phyloP scores from a whole-genome alignment of 73 alveolate species.

The Halteria grandinella region DNA sequence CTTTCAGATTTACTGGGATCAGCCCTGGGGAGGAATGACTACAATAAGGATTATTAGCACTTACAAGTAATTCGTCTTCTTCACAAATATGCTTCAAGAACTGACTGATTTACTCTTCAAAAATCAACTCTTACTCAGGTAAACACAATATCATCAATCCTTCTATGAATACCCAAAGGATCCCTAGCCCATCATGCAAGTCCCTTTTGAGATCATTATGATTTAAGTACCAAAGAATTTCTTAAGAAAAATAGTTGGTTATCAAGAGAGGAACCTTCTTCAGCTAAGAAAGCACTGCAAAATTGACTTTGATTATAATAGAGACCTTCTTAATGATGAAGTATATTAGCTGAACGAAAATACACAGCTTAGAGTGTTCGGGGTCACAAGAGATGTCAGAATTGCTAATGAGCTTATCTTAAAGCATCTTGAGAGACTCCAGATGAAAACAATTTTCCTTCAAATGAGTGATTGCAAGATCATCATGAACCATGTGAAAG shows the following conservation, averaged over 20 bases:
- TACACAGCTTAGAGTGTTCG: slow-evolving; percentile 24
- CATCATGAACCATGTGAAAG: slow-evolving; percentile 41
- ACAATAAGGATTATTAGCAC: slow-evolving; percentile 19
- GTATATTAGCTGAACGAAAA: slow-evolving; percentile 31
- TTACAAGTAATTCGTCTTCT: background rate
- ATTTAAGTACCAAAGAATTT: slow-evolving; percentile 28
- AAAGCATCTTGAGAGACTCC: slow-evolving; percentile 14
- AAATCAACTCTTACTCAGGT: background rate
- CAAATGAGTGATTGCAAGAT: slow-evolving; percentile 51
- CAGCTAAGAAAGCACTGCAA: background rate
- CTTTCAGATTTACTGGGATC: slow-evolving; percentile 25
- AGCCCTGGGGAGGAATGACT: slow-evolving; percentile 47
- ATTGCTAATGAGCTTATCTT: slow-evolving; percentile 16
- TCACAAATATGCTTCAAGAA: slow-evolving; percentile 19
- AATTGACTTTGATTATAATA: slow-evolving; percentile 29
- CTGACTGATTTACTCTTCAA: slow-evolving; percentile 13
- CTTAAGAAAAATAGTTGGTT: slow-evolving; percentile 34
- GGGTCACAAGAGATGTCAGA: slow-evolving; percentile 7
- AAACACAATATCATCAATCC: background rate
- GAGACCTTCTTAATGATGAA: slow-evolving; percentile 46
- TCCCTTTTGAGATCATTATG: slow-evolving; percentile 31
- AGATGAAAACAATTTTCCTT: slow-evolving; percentile 38
- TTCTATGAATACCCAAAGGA: slow-evolving; percentile 7
- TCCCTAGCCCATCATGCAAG: background rate
- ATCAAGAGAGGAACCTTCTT: slow-evolving; percentile 10